phyloP scores from a whole-genome alignment of 2,329 filamentous ascomycete species.

The Pyrenophora tritici-repentis region DNA sequence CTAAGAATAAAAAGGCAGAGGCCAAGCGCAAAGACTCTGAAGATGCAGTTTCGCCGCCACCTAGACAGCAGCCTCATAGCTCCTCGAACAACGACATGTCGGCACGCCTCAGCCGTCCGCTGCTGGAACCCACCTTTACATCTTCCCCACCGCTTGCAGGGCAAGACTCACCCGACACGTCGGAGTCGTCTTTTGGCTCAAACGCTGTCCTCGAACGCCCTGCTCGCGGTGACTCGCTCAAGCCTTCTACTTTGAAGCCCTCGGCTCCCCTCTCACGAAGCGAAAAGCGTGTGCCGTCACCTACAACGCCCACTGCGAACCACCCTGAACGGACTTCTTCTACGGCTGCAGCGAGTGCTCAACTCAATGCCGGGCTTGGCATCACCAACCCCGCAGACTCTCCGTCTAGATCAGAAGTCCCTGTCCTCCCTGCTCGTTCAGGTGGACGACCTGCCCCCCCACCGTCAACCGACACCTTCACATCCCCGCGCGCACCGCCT shows the following conservation, averaged over 20 bases:
- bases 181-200: slow-evolving; percentile 46
- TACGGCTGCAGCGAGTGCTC: slow-evolving; percentile 29
- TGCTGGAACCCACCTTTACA: slow-evolving; percentile 41
- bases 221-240: slow-evolving; percentile 65
- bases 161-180: slow-evolving; percentile 42
- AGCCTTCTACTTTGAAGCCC: slow-evolving; percentile 50
- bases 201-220: slow-evolving; percentile 53
- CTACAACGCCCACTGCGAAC: slow-evolving; percentile 49
- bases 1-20: slow-evolving; percentile 64
- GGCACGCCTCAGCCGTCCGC: slow-evolving; percentile 39
- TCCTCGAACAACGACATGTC: slow-evolving; percentile 47
- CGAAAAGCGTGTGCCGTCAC: slow-evolving; percentile 56
- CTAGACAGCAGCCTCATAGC: slow-evolving; percentile 38
- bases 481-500: slow-evolving; percentile 53
- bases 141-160: slow-evolving; percentile 48
- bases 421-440: slow-evolving; percentile 53
- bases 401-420: slow-evolving; percentile 50
- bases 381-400: slow-evolving; percentile 53
- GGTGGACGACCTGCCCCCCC: slow-evolving; percentile 52
- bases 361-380: slow-evolving; percentile 49
- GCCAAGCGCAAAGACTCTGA: slow-evolving; percentile 53
- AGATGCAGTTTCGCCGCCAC: slow-evolving; percentile 38
- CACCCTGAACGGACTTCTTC: slow-evolving; percentile 50
- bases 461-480: slow-evolving; percentile 48
- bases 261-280: slow-evolving; percentile 60